Percentiles rank a stretch among this genome's conserved stretches.
Conservation (phyloP, 371 early-diverging fungal genomes). For the Mucor piriformis region DNA sequence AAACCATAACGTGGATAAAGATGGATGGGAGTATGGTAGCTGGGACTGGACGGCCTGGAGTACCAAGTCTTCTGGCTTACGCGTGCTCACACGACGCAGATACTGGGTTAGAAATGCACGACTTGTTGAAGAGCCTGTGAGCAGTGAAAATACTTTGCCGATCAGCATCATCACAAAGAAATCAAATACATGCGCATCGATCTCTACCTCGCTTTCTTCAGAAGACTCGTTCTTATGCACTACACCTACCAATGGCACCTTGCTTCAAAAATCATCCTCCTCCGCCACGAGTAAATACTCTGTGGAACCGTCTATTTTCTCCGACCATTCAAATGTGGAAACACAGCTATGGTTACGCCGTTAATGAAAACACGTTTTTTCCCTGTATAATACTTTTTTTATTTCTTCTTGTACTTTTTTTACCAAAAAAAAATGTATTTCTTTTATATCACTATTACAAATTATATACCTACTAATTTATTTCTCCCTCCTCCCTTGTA, state of each 20-base stretch:
- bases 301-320: conserved; percentile 12
- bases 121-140: conserved; percentile 1
- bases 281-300: conserved; percentile 7
- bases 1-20: conserved; percentile 14
- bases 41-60: conserved; percentile 25
- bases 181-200: neutral
- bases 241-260: neutral
- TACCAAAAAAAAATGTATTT: neutral
- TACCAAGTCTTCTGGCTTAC: conserved; percentile 8
- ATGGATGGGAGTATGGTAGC: conserved; percentile 32
- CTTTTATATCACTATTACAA: neutral
- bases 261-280: neutral
- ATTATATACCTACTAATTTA: neutral
- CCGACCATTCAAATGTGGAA: conserved; percentile 7
- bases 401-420: neutral
- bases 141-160: neutral
- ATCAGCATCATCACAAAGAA: neutral
- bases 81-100: conserved; percentile 28
- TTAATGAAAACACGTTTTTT: conserved; percentile 4
- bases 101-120: conserved; percentile 27
- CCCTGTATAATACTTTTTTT: neutral
- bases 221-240: conserved; percentile 7
- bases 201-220: conserved; percentile 2
- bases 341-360: conserved; percentile 14
- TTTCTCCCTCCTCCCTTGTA: too few species aligned